These are phyloP conservation scores for Aspergillus wentii DNA, from an alignment of 495 filamentous ascomycete species.

Conservation along the genomic window DNA sequence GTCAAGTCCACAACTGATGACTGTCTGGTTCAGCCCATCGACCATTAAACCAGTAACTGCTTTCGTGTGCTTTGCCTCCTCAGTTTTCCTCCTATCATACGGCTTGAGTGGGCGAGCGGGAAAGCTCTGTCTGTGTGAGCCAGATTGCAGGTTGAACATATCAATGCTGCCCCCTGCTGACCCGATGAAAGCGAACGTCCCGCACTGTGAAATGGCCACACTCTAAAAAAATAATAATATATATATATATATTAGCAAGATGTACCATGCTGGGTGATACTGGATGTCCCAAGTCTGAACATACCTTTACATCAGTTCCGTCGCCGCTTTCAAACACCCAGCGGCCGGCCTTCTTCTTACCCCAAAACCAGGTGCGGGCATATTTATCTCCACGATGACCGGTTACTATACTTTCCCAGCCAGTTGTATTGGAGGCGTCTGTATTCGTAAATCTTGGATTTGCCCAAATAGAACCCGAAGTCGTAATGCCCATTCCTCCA, in stretches of 20 bases:
- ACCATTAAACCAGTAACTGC: slow-evolving; percentile 81
- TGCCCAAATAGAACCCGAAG: slow-evolving; percentile 71
- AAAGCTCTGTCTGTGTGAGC: slow-evolving; percentile 77
- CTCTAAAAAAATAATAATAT: slow-evolving; percentile 46
- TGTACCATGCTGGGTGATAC: too few species aligned
- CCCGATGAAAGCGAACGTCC: slow-evolving; percentile 90
- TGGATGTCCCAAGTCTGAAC: too few species aligned
- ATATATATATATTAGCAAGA: too few species aligned
- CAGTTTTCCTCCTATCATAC: slow-evolving; percentile 54
- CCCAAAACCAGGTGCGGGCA: slow-evolving; percentile 97
- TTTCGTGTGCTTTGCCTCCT: slow-evolving; percentile 64
- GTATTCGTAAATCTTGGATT: slow-evolving; percentile 56
- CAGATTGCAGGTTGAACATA: slow-evolving; percentile 96
- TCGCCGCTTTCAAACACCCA: slow-evolving; percentile 91
- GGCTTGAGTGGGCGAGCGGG: slow-evolving; percentile 59
- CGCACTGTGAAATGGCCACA: slow-evolving; percentile 84
- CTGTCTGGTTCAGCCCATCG: slow-evolving; percentile 74
- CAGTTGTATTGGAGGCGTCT: slow-evolving; percentile 64
- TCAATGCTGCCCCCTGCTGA: slow-evolving; percentile 77
- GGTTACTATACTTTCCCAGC: slow-evolving; percentile 95
- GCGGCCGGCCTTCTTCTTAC: slow-evolving; percentile 81
- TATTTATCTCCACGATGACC: slow-evolving; percentile 82
- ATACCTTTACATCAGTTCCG: slow-evolving; percentile 66
- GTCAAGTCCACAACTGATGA: slow-evolving; percentile 83
- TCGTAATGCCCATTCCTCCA: slow-evolving; percentile 78